A percentile compares a stretch with the other conserved stretches of the same genome.
Evolutionary conservation across 371 early-diverging fungal genomes (phyloP).

Genomic region (Rhizomucor miehei): DNA sequence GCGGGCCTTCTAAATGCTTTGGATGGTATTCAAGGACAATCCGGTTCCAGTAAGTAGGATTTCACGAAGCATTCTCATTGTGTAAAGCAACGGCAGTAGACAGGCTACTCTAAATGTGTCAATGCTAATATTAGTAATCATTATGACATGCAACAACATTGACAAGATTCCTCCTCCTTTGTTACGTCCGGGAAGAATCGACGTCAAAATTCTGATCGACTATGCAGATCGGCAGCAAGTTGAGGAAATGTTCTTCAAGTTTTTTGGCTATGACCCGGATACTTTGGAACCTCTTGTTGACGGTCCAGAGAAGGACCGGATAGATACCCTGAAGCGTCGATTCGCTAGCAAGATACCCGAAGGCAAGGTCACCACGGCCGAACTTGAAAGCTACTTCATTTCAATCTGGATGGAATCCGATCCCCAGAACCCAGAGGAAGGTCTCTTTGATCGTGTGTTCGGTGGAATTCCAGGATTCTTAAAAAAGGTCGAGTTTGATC

Average conservation of each 20-base stretch:
- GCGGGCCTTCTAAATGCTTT: constrained; percentile 69
- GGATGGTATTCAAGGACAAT: constrained; percentile 76
- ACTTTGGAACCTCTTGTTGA: constrained; percentile 14
- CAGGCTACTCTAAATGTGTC: too few species aligned
- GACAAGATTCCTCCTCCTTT: constrained; percentile 92
- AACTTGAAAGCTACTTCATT: constrained; percentile 41
- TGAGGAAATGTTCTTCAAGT: constrained; percentile 48
- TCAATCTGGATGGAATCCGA: constrained; percentile 22
- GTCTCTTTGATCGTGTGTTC: constrained; percentile 8
- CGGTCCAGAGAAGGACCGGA: constrained; percentile 7
- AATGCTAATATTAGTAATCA: too few species aligned
- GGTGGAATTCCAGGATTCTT: constrained; percentile 18
- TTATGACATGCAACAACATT: constrained; percentile 96
- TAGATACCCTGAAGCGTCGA: neutral
- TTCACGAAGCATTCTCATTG: too few species aligned
- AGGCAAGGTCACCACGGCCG: constrained; percentile 45
- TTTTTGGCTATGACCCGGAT: constrained; percentile 32
- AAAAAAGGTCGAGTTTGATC: constrained; percentile 14
- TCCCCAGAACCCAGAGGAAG: constrained; percentile 8
- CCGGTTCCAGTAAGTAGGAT: constrained; percentile 19
- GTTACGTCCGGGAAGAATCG: constrained; percentile 95
- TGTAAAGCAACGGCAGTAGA: too few species aligned
- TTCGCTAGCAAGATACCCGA: constrained; percentile 26
- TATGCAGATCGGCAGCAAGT: constrained; percentile 73
- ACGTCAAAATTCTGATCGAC: constrained; percentile 80